Conservation (phyloP, 176 grass and related monocot species). For the Tillandsia fasciculata region DNA sequence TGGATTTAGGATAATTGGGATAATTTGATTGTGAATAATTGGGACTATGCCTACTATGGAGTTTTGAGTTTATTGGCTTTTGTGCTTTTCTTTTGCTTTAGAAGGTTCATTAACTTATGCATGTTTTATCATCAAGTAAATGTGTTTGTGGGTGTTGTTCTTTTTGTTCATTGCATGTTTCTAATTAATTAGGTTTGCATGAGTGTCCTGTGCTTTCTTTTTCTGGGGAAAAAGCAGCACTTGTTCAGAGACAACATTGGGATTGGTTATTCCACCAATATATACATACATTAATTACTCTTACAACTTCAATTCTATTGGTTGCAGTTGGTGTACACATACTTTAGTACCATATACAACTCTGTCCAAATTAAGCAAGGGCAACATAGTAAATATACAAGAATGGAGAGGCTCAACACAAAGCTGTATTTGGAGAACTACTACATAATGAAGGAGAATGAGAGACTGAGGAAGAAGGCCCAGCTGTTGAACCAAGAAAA, state of each 20-base stretch:
- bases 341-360: too few species aligned
- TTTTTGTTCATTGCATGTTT: background rate
- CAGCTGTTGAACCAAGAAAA: constrained; percentile 77
- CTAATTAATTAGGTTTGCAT: background rate
- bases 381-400: background rate
- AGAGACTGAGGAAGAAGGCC: constrained; percentile 73
- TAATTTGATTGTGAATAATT: too few species aligned
- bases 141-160: background rate
- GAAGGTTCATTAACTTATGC: constrained; percentile 3
- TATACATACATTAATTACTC: too few species aligned
- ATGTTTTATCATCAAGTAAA: background rate
- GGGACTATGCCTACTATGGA: too few species aligned
- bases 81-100: background rate
- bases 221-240: background rate
- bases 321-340: too few species aligned
- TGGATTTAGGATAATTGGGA: too few species aligned
- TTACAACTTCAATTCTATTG: too few species aligned
- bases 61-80: too few species aligned
- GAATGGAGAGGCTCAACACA: constrained; percentile 62
- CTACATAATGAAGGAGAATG: constrained; percentile 82
- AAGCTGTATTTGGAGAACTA: constrained; percentile 82
- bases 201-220: background rate
- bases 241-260: background rate
- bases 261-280: background rate
- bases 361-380: background rate